Percentiles rank a stretch among this genome's conserved stretches.
Conservation (phyloP, 2,329 filamentous ascomycete genomes). For the Beauveria rudraprayagi region DNA sequence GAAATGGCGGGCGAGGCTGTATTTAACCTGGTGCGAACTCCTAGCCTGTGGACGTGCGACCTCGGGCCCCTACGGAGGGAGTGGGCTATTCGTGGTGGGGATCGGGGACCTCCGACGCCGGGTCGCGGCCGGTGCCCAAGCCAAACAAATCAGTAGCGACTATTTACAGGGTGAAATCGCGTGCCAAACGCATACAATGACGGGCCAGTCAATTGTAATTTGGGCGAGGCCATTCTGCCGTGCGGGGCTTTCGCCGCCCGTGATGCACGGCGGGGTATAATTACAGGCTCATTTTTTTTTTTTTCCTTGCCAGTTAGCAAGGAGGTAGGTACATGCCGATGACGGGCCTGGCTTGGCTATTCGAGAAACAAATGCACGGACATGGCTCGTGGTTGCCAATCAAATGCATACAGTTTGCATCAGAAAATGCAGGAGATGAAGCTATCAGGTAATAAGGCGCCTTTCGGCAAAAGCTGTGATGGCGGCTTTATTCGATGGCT, state of each 20-base stretch:
- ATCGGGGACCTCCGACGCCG: slow-evolving; percentile 27
- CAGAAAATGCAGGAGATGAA: neutral
- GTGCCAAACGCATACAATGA: neutral
- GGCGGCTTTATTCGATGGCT: slow-evolving; percentile 6
- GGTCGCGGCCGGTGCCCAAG: slow-evolving; percentile 10
- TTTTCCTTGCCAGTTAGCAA: neutral
- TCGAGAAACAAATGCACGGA: too few species aligned
- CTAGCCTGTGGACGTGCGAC: slow-evolving; percentile 2
- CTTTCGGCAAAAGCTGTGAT: neutral
- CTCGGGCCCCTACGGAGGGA: slow-evolving; percentile 8
- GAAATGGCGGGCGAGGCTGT: slow-evolving; percentile 1
- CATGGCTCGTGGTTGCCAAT: neutral
- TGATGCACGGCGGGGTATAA: neutral
- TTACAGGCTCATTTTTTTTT: neutral
- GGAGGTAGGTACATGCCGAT: neutral
- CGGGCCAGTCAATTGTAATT: neutral
- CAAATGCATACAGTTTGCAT: neutral
- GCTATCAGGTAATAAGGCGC: slow-evolving; percentile 7
- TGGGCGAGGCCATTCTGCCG: neutral
- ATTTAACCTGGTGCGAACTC: neutral
- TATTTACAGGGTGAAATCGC: neutral
- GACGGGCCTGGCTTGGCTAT: neutral
- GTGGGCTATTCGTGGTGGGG: slow-evolving; percentile 11
- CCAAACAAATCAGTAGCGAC: neutral
- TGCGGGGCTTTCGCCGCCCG: neutral